Base-by-base conservation (phyloP, 1,284 basidiomycete species). In the Albatrellus sp. region DNA sequence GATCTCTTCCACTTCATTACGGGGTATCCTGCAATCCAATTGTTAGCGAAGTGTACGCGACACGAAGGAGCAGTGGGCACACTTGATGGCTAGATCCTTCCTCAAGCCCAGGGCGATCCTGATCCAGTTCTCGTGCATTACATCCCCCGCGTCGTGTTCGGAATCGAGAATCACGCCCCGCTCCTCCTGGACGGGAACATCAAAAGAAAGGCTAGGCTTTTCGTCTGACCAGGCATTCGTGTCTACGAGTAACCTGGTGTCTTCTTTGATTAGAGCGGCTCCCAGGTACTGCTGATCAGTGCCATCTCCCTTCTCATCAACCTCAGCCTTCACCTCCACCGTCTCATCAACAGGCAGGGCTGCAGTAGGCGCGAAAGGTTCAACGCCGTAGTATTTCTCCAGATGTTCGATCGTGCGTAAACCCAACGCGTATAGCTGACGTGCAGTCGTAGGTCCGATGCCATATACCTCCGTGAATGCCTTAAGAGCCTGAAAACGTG, bases 1-100 rank as follows among this genome's bases (percentile, higher is more conserved):
- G 42, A 88, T 84, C 50, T 76, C 70, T 47, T 87, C 79, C 1
- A 81, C 80, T 54, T 89, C 84, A 0, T 57, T 59, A 1, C 82
- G 65, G 0, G 80, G 66, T 34, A 90, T 86, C 49, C 73, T 77
- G 33, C 14, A 29, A 31, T 33, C 35, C 30, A 39, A 39, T 7
- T 39, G 43, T 44, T 24, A 16, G 32, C 19, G 24, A 24, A 24
- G 24, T 24, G 24, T 24, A 7, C 24, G 24, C 24, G 24, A 7
- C 24, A n/a, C 32, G 14, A 9, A 13, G n/a, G 29, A 41, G 8
- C 14, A 19, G 10, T 11, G 12, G 17, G 35, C 60, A 29, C 41
- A 64, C 63, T 60, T 63, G n/a, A 55, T 52, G 32, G 58, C 59
- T 1, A 83, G 58, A 43, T 84, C 77, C 10, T 67, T 58, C 43